Conservation (phyloP, 805 yeast genomes). For the Torulaspora franciscae region DNA sequence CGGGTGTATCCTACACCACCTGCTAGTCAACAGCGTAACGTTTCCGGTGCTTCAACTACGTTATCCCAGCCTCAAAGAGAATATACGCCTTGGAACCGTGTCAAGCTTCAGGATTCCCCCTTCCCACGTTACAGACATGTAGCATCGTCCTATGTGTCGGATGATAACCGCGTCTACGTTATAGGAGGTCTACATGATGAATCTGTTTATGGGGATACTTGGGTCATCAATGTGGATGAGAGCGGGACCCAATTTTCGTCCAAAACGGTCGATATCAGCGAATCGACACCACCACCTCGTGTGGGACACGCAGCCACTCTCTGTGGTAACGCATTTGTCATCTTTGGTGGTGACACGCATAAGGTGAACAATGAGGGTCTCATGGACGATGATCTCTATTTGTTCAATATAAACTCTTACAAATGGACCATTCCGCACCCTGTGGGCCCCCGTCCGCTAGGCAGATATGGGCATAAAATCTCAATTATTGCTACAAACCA, state of each 20-base stretch:
- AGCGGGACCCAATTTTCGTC: conserved; percentile 39
- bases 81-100: conserved; percentile 61
- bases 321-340: conserved; percentile 90
- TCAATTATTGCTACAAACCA: conserved; percentile 64
- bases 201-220: conserved; percentile 90
- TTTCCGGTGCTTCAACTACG: conserved; percentile 30
- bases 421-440: conserved; percentile 80
- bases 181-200: conserved; percentile 96
- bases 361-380: conserved; percentile 69
- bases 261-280: conserved; percentile 60
- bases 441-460: conserved; percentile 71
- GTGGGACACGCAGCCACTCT: conserved; percentile 92
- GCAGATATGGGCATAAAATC: conserved; percentile 91
- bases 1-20: conserved; percentile 25
- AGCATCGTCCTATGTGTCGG: conserved; percentile 68
- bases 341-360: conserved; percentile 95
- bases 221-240: conserved; percentile 61
- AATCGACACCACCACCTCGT: conserved; percentile 87
- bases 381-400: conserved; percentile 84
- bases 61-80: conserved; percentile 20
- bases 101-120: conserved; percentile 67
- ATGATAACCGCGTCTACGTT: conserved; percentile 73
- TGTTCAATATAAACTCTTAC: conserved; percentile 72
- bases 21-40: conserved; percentile 31
- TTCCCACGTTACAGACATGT: conserved; percentile 95